Conservation (phyloP, 1,284 basidiomycete genomes). For the Tilletiaria anomala region DNA sequence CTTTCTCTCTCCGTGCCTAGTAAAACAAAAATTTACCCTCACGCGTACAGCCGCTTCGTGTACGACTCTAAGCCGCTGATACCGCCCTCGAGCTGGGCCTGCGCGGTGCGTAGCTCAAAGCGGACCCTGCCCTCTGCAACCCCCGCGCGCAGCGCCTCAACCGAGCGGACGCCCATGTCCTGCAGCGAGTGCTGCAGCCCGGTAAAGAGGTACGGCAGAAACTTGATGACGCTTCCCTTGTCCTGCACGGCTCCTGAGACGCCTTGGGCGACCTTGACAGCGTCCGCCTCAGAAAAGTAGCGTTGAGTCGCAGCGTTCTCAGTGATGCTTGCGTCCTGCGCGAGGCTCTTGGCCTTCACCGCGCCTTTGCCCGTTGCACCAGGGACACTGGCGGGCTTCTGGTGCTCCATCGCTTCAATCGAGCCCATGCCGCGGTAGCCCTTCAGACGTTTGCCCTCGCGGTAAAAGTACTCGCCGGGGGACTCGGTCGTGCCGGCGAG, state of each 20-base stretch:
- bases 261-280: slow-evolving; percentile 83
- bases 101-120: slow-evolving; percentile 87
- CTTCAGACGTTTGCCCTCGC: slow-evolving; percentile 96
- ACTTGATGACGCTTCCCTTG: slow-evolving; percentile 76
- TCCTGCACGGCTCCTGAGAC: slow-evolving; percentile 94
- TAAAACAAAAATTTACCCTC: slow-evolving; percentile 7
- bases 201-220: slow-evolving; percentile 78
- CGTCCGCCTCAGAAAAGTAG: slow-evolving; percentile 89
- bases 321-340: slow-evolving; percentile 38
- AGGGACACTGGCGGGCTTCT: slow-evolving; percentile 22
- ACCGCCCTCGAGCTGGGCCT: slow-evolving; percentile 88
- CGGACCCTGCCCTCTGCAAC: slow-evolving; percentile 58
- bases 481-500: slow-evolving; percentile 93
- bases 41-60: slow-evolving; percentile 52
- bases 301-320: slow-evolving; percentile 94
- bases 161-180: slow-evolving; percentile 68
- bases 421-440: slow-evolving; percentile 97
- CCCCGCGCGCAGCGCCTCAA: slow-evolving; percentile 51
- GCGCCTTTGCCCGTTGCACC: slow-evolving; percentile 42
- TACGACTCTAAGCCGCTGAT: slow-evolving; percentile 59
- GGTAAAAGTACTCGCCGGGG: slow-evolving; percentile 97
- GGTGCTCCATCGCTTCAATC: slow-evolving; percentile 39
- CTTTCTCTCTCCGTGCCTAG: no score
- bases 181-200: slow-evolving; percentile 93
- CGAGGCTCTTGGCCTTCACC: slow-evolving; percentile 45